These are phyloP conservation scores for Fusarium compactum DNA, from an alignment of 2,329 filamentous ascomycete species.

Conservation along the genomic window DNA sequence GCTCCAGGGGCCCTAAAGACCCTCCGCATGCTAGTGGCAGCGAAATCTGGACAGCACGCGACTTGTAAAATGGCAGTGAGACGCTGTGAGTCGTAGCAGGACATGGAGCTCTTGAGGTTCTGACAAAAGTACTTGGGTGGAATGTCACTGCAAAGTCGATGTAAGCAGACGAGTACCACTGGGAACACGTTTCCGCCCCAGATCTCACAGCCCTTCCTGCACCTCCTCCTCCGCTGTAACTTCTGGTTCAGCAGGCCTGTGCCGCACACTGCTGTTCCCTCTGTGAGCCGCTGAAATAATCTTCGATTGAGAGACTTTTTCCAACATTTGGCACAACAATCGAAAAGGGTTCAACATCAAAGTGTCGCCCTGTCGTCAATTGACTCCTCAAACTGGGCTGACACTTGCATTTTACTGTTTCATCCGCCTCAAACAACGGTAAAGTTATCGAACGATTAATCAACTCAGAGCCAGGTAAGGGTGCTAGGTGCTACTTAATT, in stretches of 20 bases:
- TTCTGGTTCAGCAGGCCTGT: background rate
- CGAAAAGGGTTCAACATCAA: constrained; percentile 13
- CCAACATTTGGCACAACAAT: background rate
- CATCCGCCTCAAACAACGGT: background rate
- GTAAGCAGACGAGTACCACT: background rate
- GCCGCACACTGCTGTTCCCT: constrained; percentile 13
- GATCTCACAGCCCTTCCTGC: background rate
- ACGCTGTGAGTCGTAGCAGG: constrained; percentile 10
- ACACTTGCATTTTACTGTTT: constrained; percentile 30
- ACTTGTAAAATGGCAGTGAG: constrained; percentile 20
- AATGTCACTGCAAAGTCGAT: background rate
- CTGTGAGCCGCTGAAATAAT: background rate
- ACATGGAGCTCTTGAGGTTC: background rate
- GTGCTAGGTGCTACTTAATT: background rate
- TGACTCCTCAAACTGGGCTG: constrained; percentile 14
- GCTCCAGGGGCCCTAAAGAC: constrained; percentile 14
- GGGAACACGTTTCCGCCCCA: constrained; percentile 4
- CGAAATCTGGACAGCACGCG: constrained; percentile 14
- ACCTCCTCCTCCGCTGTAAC: background rate
- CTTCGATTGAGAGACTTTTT: background rate
- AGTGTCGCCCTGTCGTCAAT: constrained; percentile 2
- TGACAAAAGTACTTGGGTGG: background rate
- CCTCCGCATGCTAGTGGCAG: constrained; percentile 23
- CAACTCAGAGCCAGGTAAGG: background rate
- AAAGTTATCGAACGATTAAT: background rate